phyloP scores from a whole-genome alignment of 2,329 filamentous ascomycete species.

The Bipolaris cookei region DNA sequence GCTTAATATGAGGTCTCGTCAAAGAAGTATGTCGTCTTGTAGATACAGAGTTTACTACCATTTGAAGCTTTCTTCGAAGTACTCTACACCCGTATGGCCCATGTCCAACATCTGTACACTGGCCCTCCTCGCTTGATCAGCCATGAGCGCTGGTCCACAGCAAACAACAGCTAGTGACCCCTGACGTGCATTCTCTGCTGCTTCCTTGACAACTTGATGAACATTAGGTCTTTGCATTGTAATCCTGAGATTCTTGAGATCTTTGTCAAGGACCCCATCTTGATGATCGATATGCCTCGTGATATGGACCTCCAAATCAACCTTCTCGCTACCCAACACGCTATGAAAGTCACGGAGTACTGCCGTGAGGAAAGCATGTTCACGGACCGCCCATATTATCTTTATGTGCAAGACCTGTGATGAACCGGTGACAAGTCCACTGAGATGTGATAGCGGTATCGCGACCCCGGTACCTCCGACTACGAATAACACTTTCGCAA shows the following conservation, averaged over 20 bases:
- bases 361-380: conserved; percentile 36
- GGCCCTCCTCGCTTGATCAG: conserved; percentile 53
- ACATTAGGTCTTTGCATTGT: conserved; percentile 51
- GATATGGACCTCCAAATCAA: conserved; percentile 36
- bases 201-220: conserved; percentile 38
- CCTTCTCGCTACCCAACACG: conserved; percentile 32
- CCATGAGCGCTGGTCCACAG: conserved; percentile 56
- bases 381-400: conserved; percentile 46
- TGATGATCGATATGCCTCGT: conserved; percentile 34
- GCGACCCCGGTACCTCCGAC: conserved; percentile 48
- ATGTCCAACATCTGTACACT: conserved; percentile 45
- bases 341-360: conserved; percentile 33
- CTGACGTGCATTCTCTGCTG: conserved; percentile 41
- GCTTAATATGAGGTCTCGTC: background rate
- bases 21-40: no score
- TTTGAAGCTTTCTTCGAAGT: conserved; percentile 58
- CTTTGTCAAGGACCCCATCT: conserved; percentile 26
- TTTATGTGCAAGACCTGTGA: conserved; percentile 30
- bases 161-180: conserved; percentile 50
- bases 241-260: conserved; percentile 35
- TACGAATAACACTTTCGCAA: conserved; percentile 47
- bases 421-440: conserved; percentile 19
- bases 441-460: conserved; percentile 41
- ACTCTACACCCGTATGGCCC: conserved; percentile 46
- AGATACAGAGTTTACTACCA: conserved; percentile 39